Percentiles rank a stretch among this genome's conserved stretches.
phyloP scores from a whole-genome alignment of 495 filamentous ascomycete genomes.

The Wilcoxina mikolae region DNA sequence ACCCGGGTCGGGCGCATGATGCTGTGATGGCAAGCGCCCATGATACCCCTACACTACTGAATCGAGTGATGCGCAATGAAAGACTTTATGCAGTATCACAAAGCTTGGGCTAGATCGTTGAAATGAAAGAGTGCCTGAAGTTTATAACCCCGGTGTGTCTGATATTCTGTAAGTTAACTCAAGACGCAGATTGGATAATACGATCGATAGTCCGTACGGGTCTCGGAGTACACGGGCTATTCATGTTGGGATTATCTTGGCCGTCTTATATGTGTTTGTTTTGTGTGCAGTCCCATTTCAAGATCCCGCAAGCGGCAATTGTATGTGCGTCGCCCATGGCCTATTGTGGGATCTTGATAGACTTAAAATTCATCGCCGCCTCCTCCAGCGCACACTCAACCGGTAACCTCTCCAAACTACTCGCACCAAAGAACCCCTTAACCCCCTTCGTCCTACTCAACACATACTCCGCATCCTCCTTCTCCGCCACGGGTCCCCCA shows the following conservation, averaged over 20 bases:
- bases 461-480: slow-evolving; percentile 48
- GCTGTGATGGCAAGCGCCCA: slow-evolving; percentile 18
- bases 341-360: slow-evolving; percentile 21
- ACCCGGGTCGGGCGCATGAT: slow-evolving; percentile 20
- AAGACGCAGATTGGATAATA: too few species aligned
- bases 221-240: too few species aligned
- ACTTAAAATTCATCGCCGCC: slow-evolving; percentile 47
- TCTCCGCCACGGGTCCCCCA: slow-evolving; percentile 50
- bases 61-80: slow-evolving; percentile 2
- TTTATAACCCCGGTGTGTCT: too few species aligned
- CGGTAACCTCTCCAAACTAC: slow-evolving; percentile 55
- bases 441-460: slow-evolving; percentile 43
- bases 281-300: too few species aligned
- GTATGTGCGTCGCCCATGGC: too few species aligned
- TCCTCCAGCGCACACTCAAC: slow-evolving; percentile 52
- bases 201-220: too few species aligned
- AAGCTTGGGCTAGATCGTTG: too few species aligned
- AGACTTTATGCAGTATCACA: background rate
- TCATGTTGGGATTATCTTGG: too few species aligned
- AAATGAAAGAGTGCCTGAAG: too few species aligned
- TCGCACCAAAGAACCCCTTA: slow-evolving; percentile 58
- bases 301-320: too few species aligned
- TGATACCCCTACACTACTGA: slow-evolving; percentile 25
- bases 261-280: too few species aligned
- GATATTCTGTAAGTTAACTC: too few species aligned